Evolutionary conservation across 768 basidiomycete species (phyloP), one percentile per base, ranked within the genome.

Genomic region (Multifurca ochricompacta): DNA sequence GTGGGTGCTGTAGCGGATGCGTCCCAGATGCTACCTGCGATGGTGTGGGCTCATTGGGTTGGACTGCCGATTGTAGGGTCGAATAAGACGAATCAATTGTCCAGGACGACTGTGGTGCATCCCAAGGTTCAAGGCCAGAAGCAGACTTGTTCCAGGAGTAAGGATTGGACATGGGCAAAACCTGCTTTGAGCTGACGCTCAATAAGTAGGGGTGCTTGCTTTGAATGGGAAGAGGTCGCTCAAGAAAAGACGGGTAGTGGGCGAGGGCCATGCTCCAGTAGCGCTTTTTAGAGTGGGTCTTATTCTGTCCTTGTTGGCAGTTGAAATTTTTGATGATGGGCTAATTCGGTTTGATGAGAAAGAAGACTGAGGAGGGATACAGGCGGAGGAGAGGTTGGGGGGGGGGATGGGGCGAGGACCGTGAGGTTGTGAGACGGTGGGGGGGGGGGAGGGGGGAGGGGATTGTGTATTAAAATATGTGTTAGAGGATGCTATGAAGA

Each of bases 141-240:
- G 43, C 27, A 11, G 54, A 41, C 56, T 59, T 59, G 41, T 52
- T 52, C 57, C 57, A 58, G 34, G 57, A 51, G 45, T 59, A 52
- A 27, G 49, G 47, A 48, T 53, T 45, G 16, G 57, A 59, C 51
- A 51, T 61, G 42, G 45, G 43, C 30, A 59, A 41, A 25, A 47
- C 13, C 21, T 47, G 48, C 48, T 53, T 49, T 25, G 37, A n/a
- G 44, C 43, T 27, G 1, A 48, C 37, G 43, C 50, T 48, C 43
- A 59, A 51, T 48, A 46, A 25, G 54, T 58, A 59, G 44, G 50
- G 53, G 36, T 59, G 57, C 45, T 57, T 59, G 59, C 47, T 59
- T 28, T 51, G 55, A 53, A 42, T 47, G 51, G 58, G 47, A 35
- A 49, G 41, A 25, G 48, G 58, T 28, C 58, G 58, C 32, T 59